A percentile compares a stretch with the other conserved stretches of the same genome.
phyloP scores from a whole-genome alignment of 495 filamentous ascomycete species.

The Entonaema liquescens region DNA sequence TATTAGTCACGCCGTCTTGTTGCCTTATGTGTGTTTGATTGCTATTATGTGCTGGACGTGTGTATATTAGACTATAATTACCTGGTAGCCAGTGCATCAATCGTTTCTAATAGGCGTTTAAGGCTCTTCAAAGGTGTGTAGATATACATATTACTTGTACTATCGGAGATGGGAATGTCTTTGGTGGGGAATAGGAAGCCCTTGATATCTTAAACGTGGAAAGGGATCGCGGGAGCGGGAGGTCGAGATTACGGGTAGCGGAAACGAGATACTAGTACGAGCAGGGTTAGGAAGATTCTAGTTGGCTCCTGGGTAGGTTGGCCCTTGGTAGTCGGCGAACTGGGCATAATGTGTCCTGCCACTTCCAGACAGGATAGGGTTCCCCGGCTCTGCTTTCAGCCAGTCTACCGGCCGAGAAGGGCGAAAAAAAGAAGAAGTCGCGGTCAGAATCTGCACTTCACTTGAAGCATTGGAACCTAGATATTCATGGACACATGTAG shows the following conservation, averaged over 20 bases:
- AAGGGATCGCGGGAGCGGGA: slow-evolving; percentile 18
- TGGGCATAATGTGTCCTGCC: slow-evolving; percentile 19
- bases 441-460: slow-evolving; percentile 3
- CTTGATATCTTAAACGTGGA: slow-evolving; percentile 14
- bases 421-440: slow-evolving; percentile 25
- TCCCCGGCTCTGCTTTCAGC: background rate
- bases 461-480: slow-evolving; percentile 1
- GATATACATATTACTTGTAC: no score
- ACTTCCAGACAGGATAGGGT: slow-evolving; percentile 12
- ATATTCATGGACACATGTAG: slow-evolving; percentile 12
- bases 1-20: slow-evolving; percentile 7
- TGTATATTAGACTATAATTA: background rate
- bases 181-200: slow-evolving; percentile 1
- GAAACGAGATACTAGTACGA: slow-evolving; percentile 18
- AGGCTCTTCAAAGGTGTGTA: background rate
- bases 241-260: slow-evolving; percentile 17
- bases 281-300: slow-evolving; percentile 18
- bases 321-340: slow-evolving; percentile 1
- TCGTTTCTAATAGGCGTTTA: background rate
- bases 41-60: background rate
- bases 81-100: slow-evolving; percentile 1
- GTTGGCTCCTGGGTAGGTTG: slow-evolving; percentile 10
- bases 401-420: background rate
- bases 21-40: background rate
- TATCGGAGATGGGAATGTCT: background rate